Evolutionary conservation across 208 protist species (phyloP), one percentile per base, ranked within the genome.

Genomic region (Acanthamoeba healyi): DNA sequence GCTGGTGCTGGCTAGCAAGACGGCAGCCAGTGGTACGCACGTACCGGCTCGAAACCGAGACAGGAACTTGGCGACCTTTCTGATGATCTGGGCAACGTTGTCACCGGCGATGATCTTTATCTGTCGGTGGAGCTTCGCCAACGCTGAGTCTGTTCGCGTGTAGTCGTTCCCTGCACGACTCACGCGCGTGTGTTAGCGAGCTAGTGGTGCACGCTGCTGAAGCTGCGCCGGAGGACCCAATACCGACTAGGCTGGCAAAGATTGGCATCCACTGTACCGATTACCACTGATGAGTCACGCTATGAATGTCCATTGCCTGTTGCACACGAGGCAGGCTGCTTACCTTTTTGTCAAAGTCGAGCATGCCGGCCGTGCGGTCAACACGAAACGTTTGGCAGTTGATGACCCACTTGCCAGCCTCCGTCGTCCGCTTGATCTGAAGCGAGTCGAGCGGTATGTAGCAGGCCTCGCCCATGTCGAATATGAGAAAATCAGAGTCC

Each of bases 401-500:
- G 42, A 81, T 81, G 42, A 9, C 14, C 72, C 72, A 81, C 42
- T 81, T 81, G 72, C 72, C 63, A 32, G 63, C 29, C 63, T 70
- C 9, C 29, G 17, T 38, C 9, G 63, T 32, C n/a, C 17, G 72
- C 38, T 51, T 81, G 72, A 81, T 81, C 34, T 49, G 72, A 12
- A 81, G 42, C 34, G 72, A 81, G 24, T 81, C 72, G 72, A 81
- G 72, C 19, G 72, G 72, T 5, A 81, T 10, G 81, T 89, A 89
- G 49, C 10, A 38, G 46, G 49, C 81, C 10, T 89, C 44, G 14
- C 81, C 81, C 81, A 89, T 65, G 29, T 89, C 81, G 22, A 89
- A 89, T 36, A 89, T 63, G 34, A 89, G n/a, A 14, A 89, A 89
- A 40, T 89, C 81, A n/a, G 81, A 89, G 49, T 89, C 81, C 10